Evolutionary conservation across 441 rosid genomes (phyloP), one percentile per base, ranked within the genome.

Genomic region (Arabidopsis lyrata): DNA sequence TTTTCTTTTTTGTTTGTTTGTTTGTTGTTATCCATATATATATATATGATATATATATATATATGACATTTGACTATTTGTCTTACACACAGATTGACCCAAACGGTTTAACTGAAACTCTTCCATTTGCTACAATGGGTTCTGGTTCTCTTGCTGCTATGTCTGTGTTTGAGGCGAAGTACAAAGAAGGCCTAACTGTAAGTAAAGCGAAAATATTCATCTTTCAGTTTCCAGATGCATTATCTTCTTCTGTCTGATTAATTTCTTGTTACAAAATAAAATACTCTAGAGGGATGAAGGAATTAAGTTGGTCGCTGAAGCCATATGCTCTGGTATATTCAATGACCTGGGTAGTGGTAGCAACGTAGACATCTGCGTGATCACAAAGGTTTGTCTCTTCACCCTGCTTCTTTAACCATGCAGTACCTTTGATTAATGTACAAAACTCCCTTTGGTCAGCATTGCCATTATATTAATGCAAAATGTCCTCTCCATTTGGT

Each of bases 81-180:
- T 16, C 10, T 48, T 48, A 88, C 83, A 74, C 88, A 70, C 84
- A 95, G 99, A 95, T 95, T 77, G 90, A 92, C 77, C 99, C 99
- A 10, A 98, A 95, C 69, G 99, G 98, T 64, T 95, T 97, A 67
- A 89, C 98, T 13, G 98, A 92, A 77, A 88, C 97, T 4, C 82
- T 95, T 80, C 99, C 99, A 69, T 95, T 87, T 41, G 98, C 98
- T 20, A 95, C 99, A 8, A 95, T 92, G 99, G 99, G 98, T 61
- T 95, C 99, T 72, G 98, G 99, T 81, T 95, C 99, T 66, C 95
- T 95, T 50, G 99, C 99, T 77, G 98, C 99, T 24, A 92, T 95
- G 98, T 70, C 97, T 59, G 82, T 92, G 36, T 95, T 95, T 81
- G 98, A 95, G 79, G 90, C 97, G 16, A 91, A 89, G 73, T 92